These are phyloP conservation scores for Corchorus capsularis DNA, from an alignment of 345 rosid species.

Conservation along the genomic window DNA sequence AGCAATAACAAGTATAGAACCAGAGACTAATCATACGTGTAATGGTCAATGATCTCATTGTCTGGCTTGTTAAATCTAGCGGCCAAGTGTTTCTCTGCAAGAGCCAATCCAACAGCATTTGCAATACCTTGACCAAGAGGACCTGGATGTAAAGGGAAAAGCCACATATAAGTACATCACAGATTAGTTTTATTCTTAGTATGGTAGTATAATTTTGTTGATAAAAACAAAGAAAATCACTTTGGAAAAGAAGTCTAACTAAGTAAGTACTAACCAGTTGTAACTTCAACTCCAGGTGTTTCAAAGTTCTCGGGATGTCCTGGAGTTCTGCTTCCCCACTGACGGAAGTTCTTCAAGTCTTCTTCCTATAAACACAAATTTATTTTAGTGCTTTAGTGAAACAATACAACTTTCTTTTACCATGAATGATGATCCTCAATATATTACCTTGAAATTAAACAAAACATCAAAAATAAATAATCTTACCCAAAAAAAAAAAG, in stretches of 20 bases:
- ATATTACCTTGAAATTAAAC: background rate
- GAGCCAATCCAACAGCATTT: conserved; percentile 91
- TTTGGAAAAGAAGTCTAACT: conserved; percentile 35
- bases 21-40: conserved; percentile 54
- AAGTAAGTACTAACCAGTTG: conserved; percentile 69
- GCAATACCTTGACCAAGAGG: conserved; percentile 90
- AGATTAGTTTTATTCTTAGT: background rate
- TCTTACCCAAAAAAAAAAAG: background rate
- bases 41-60: conserved; percentile 71
- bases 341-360: conserved; percentile 87
- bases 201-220: background rate
- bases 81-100: conserved; percentile 85
- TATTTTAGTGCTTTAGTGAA: background rate
- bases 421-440: background rate
- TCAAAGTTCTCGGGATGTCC: conserved; percentile 99
- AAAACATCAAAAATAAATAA: background rate
- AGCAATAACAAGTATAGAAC: background rate
- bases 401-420: background rate
- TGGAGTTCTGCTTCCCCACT: conserved; percentile 97
- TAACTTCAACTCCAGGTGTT: conserved; percentile 98
- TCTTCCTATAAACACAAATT: conserved; percentile 56
- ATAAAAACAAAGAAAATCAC: background rate
- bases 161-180: background rate
- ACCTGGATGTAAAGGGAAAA: conserved; percentile 40
- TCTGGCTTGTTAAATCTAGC: conserved; percentile 81